These are phyloP conservation scores for Dacryopinax primogenitus DNA, from an alignment of 768 basidiomycete genomes.

Conservation along the genomic window DNA sequence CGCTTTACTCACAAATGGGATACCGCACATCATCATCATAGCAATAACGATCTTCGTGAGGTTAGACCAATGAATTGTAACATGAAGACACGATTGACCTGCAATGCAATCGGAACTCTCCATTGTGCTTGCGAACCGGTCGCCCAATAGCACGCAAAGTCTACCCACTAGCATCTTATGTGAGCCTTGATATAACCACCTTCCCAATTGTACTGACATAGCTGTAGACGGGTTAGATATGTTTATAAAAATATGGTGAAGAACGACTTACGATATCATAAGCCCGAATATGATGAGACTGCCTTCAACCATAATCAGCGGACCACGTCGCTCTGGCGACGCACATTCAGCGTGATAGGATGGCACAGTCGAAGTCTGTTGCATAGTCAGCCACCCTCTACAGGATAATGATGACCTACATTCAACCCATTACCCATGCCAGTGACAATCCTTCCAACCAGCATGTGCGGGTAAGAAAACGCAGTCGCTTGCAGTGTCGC, in stretches of 20 bases:
- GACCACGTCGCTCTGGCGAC: conserved; percentile 44
- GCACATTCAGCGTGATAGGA: conserved; percentile 57
- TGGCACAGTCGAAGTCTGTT: conserved; percentile 51
- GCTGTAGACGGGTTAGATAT: background rate
- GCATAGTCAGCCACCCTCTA: background rate
- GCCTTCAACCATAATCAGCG: conserved; percentile 53
- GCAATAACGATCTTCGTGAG: conserved; percentile 35
- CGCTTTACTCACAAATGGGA: conserved; percentile 39
- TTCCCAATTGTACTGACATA: background rate
- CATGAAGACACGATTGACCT: conserved; percentile 18
- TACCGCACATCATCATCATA: conserved; percentile 39
- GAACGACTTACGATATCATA: conserved; percentile 44
- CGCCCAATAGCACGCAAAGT: conserved; percentile 48
- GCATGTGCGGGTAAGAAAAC: conserved; percentile 46
- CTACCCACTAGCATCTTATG: conserved; percentile 36
- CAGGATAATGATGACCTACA: conserved; percentile 22
- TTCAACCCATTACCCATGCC: conserved; percentile 56
- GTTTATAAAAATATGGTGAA: background rate
- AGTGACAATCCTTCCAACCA: conserved; percentile 47
- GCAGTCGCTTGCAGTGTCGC: conserved; percentile 28
- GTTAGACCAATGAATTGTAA: background rate
- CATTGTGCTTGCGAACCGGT: conserved; percentile 43
- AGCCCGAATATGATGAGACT: conserved; percentile 51
- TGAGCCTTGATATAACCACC: background rate
- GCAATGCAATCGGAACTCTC: conserved; percentile 50